phyloP scores from a whole-genome alignment of 208 protist species.

The Herpetomonas tarakana region DNA sequence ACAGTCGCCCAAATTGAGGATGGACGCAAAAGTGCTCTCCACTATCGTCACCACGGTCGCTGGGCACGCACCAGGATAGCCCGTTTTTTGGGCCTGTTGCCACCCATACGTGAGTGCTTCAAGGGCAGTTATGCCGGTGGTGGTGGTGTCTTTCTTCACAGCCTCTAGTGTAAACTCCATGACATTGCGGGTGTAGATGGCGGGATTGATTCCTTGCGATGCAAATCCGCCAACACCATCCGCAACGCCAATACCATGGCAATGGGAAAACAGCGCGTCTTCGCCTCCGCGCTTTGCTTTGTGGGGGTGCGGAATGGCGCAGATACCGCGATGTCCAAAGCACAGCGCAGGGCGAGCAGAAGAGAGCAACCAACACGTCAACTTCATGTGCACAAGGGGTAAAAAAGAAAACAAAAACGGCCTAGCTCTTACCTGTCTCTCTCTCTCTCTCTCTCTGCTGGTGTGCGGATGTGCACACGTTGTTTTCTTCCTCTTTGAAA shows the following conservation, averaged over 20 bases:
- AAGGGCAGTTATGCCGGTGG: constrained; percentile 34
- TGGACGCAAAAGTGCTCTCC: constrained; percentile 46
- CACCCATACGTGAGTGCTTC: constrained; percentile 60
- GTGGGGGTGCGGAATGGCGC: constrained; percentile 69
- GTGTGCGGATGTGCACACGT: too few species aligned
- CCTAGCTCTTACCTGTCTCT: too few species aligned
- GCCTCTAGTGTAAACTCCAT: constrained; percentile 62
- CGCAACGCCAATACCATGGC: constrained; percentile 70
- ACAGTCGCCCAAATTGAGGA: constrained; percentile 89
- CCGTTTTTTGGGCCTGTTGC: constrained; percentile 30
- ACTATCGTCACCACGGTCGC: constrained; percentile 64
- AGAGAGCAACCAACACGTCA: constrained; percentile 1
- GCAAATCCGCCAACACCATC: constrained; percentile 87
- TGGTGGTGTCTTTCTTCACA: constrained; percentile 21
- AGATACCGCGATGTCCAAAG: constrained; percentile 67
- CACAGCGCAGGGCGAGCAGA: constrained; percentile 11
- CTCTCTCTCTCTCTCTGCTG: too few species aligned
- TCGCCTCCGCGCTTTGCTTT: constrained; percentile 79
- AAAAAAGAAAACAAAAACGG: too few species aligned
- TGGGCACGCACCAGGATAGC: constrained; percentile 64
- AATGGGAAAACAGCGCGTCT: constrained; percentile 79
- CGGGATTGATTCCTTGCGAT: constrained; percentile 62
- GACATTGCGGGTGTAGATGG: constrained; percentile 74
- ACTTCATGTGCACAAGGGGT: not conserved
- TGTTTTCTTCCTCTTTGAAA: too few species aligned